These are phyloP conservation scores for Entomophthora muscae DNA, from an alignment of 371 early-diverging fungal genomes.

Conservation along the genomic window DNA sequence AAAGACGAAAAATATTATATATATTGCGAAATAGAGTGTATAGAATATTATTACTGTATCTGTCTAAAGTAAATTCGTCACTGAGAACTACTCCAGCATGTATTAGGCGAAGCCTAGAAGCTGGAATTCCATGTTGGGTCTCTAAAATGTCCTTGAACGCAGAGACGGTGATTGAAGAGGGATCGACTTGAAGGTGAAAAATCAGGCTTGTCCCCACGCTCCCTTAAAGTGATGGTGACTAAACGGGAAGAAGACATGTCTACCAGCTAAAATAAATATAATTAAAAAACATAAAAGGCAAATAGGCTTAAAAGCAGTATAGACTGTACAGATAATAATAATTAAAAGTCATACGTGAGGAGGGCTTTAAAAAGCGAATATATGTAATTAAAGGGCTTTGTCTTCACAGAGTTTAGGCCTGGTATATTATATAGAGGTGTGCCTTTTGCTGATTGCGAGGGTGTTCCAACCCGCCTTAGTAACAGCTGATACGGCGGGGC, in stretches of 20 bases:
- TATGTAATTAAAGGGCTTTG: background rate
- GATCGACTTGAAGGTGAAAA: background rate
- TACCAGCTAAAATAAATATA: background rate
- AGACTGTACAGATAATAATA: background rate
- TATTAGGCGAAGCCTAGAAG: background rate
- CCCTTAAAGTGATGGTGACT: background rate
- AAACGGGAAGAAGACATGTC: background rate
- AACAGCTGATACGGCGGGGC: no score
- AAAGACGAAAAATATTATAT: background rate
- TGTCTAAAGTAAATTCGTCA: background rate
- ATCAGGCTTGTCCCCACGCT: background rate
- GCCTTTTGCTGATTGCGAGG: background rate
- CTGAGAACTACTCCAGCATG: background rate
- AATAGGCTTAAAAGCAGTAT: background rate
- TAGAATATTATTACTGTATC: slow-evolving; percentile 7
- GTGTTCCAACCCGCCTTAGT: background rate
- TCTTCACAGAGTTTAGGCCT: background rate
- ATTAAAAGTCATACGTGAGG: background rate
- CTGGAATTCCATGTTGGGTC: background rate
- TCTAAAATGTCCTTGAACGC: background rate
- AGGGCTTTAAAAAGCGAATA: background rate
- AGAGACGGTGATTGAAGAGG: background rate
- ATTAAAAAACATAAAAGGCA: background rate
- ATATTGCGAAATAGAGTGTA: background rate
- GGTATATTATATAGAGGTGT: background rate